phyloP scores from a whole-genome alignment of 345 rosid genomes.

The Geranium brycei region DNA sequence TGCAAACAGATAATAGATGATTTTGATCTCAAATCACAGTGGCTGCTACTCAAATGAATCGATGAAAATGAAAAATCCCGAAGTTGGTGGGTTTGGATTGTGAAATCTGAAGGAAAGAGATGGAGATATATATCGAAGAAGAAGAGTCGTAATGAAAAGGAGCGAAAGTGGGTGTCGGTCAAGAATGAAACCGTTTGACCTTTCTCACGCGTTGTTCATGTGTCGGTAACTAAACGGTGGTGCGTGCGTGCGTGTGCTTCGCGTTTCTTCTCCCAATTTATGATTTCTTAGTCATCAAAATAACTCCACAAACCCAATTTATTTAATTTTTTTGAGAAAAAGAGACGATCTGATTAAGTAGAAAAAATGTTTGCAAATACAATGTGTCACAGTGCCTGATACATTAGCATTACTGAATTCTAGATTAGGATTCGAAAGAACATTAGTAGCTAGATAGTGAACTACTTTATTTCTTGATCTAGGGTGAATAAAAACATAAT shows the following conservation, averaged over 20 bases:
- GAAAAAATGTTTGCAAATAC: no score
- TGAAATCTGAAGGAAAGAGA: not conserved
- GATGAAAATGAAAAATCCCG: no score
- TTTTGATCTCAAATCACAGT: not conserved
- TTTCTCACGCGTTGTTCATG: not conserved
- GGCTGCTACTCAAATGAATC: not conserved
- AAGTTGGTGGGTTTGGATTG: no score
- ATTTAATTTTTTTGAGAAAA: no score
- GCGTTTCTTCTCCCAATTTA: not conserved
- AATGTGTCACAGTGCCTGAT: no score
- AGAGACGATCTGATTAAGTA: no score
- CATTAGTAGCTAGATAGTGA: no score
- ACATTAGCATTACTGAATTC: no score
- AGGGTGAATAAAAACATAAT: no score
- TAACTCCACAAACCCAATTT: no score
- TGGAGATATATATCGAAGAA: not conserved
- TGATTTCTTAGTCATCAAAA: not conserved
- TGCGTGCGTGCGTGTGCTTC: not conserved
- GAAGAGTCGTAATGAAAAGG: not conserved
- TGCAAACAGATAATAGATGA: not conserved
- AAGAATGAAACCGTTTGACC: not conserved
- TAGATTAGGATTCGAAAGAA: no score
- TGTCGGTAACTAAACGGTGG: not conserved
- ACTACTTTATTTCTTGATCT: no score
- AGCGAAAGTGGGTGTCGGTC: not conserved